These are phyloP conservation scores for Solanum hybrid DNA, from an alignment of 305 asterid species.

Conservation along the genomic window DNA sequence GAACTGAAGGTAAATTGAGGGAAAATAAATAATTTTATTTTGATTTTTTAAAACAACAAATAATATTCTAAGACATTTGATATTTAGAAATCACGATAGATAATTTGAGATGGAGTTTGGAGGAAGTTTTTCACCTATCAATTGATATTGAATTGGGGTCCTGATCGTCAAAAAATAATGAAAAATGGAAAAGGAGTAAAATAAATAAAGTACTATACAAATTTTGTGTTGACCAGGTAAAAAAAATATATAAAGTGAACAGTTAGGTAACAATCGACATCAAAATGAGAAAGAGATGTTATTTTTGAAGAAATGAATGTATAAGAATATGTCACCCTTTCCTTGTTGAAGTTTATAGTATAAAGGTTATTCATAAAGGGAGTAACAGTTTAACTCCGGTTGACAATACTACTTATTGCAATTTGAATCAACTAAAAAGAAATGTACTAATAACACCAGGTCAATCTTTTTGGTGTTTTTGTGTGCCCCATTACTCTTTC, in stretches of 20 bases:
- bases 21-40: neutral
- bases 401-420: neutral
- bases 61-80: neutral
- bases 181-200: neutral
- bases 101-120: neutral
- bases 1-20: neutral
- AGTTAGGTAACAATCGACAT: slow-evolving; percentile 12
- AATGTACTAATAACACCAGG: neutral
- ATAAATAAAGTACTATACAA: neutral
- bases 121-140: neutral
- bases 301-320: neutral
- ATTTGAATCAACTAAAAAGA: slow-evolving; percentile 1
- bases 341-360: neutral
- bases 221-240: neutral
- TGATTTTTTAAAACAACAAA: neutral
- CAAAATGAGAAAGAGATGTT: neutral
- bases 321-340: neutral
- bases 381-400: neutral
- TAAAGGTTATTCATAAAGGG: neutral
- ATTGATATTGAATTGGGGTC: neutral
- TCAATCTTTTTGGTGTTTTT: slow-evolving; percentile 3
- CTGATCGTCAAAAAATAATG: neutral
- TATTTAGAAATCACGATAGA: neutral
- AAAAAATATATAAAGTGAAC: neutral
- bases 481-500: neutral